phyloP scores from a whole-genome alignment of 2,329 filamentous ascomycete species.

The Chaetomiaceae sp. region DNA sequence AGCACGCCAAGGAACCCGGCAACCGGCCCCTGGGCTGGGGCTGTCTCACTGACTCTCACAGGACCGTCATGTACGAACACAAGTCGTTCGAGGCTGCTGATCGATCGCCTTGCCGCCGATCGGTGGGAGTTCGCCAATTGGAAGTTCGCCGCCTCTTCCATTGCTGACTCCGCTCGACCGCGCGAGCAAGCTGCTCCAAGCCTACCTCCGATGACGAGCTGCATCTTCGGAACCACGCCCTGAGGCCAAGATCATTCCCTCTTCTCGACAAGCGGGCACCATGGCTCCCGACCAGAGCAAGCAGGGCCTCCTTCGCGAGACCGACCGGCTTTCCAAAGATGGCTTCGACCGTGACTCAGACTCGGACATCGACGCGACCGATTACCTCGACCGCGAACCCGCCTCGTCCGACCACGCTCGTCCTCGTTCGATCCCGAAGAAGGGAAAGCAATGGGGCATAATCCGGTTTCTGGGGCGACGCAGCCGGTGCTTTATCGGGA shows the following conservation, averaged over 20 bases:
- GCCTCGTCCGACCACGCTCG: constrained; percentile 12
- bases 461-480: constrained; percentile 26
- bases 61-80: too few relatives aligned
- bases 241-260: too few relatives aligned
- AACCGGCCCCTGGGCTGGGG: background rate
- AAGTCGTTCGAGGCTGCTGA: too few relatives aligned
- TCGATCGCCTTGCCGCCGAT: too few relatives aligned
- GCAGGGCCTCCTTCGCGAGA: constrained; percentile 21
- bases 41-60: too few relatives aligned
- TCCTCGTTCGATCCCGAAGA: background rate
- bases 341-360: constrained; percentile 24
- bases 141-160: too few relatives aligned
- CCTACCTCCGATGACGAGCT: background rate
- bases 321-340: constrained; percentile 16
- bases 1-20: background rate
- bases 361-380: constrained; percentile 32
- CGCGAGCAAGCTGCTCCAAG: too few relatives aligned
- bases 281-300: constrained; percentile 22
- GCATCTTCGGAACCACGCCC: background rate
- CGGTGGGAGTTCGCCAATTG: too few relatives aligned
- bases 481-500: constrained; percentile 35
- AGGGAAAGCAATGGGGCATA: constrained; percentile 19
- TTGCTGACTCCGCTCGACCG: too few relatives aligned
- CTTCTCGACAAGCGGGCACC: background rate
- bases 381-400: constrained; percentile 28